These are phyloP conservation scores for Hymenoscyphus infarciens DNA, from an alignment of 2,329 filamentous ascomycete genomes.

Conservation along the genomic window DNA sequence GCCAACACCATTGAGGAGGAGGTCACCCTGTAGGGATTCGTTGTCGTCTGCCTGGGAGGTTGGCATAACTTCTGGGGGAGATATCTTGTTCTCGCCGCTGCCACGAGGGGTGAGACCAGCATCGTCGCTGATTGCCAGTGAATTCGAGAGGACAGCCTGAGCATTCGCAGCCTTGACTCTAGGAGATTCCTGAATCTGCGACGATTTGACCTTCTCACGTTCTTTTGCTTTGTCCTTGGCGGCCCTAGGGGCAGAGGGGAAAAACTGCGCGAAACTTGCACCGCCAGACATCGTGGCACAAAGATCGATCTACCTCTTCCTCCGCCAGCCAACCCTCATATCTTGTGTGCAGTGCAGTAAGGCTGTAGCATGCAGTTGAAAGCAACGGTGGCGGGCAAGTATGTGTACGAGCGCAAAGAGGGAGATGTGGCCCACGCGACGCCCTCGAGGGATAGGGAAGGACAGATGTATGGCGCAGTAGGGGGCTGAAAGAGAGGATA, in stretches of 20 bases:
- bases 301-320: constrained; percentile 34
- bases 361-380: constrained; percentile 31
- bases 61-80: constrained; percentile 20
- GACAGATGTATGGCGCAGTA: constrained; percentile 9
- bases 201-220: constrained; percentile 54
- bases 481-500: not conserved
- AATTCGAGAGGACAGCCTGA: constrained; percentile 33
- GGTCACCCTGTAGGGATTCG: constrained; percentile 60
- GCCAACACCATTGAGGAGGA: constrained; percentile 65
- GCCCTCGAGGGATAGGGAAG: constrained; percentile 17
- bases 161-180: constrained; percentile 35
- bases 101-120: constrained; percentile 27
- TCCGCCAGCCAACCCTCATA: constrained; percentile 34
- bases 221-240: constrained; percentile 56
- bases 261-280: constrained; percentile 83
- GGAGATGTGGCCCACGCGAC: constrained; percentile 22
- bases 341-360: constrained; percentile 24
- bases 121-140: constrained; percentile 32
- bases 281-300: constrained; percentile 70
- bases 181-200: constrained; percentile 30
- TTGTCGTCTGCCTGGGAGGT: constrained; percentile 45
- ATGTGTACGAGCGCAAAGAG: constrained; percentile 25
- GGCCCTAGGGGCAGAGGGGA: constrained; percentile 65
- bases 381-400: constrained; percentile 20
- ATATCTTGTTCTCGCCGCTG: constrained; percentile 20